Base-by-base conservation (phyloP, 768 basidiomycete species). In the Macrocybe gigantea region DNA sequence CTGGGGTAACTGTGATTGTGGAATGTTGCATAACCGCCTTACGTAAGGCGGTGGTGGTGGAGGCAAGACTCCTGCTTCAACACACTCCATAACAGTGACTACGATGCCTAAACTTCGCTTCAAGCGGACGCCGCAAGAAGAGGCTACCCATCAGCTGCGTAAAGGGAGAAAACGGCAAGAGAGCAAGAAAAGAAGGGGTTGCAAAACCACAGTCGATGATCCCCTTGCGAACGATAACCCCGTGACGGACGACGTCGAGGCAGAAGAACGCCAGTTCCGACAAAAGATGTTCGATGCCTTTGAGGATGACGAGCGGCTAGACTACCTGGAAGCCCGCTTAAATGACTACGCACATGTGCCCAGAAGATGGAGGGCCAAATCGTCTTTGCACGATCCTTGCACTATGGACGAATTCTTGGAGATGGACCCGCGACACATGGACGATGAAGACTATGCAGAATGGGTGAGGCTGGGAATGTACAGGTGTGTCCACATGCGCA, bases 381-480 rank as follows among this genome's bases (percentile, higher is more conserved):
- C 59, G 48, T 49, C 49, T 47, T 41, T 58, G 35, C 49, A 53
- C 46, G 52, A 58, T 55, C 52, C 51, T 53, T 49, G 53, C 48
- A 55, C 40, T 39, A 62, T 61, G 48, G 69, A 74, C 53, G 65
- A 65, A 30, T 64, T 71, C 55, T 51, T 66, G 63, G 80, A 61
- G 55, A 66, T 63, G 60, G 73, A 65, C 56, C 78, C 68, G 36
- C 63, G 58, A 33, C 41, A 60, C 41, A 85, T 94, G 85, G 83
- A 85, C 50, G 91, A 93, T 6, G 86, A 93, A 54, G 84, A 90
- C 50, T 95, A 95, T 55, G 79, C 85, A 1, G 88, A 91, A 56
- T 94, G 88, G 87, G 69, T 95, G 44, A 71, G 93, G 53, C 65
- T 75, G 22, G 90, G 89, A 41, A 94, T 96, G 88, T 93, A 88